phyloP scores from a whole-genome alignment of 2,329 filamentous ascomycete species.

The Alternaria triticimaculans region DNA sequence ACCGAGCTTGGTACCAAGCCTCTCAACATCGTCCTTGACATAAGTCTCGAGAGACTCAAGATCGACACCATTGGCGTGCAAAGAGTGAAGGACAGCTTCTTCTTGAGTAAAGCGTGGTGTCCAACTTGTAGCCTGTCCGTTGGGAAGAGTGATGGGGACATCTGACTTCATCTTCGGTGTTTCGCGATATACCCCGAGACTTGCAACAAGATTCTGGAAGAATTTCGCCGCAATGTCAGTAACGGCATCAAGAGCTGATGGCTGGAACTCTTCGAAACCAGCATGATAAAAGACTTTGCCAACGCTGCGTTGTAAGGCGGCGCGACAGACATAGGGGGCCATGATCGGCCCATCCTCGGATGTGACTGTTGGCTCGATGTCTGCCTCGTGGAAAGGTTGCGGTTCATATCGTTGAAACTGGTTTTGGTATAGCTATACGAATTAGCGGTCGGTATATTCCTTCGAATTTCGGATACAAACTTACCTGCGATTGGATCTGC shows the following conservation, averaged over 20 bases:
- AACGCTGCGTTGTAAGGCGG: constrained; percentile 86
- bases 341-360: constrained; percentile 89
- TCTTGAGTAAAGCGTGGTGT: constrained; percentile 79
- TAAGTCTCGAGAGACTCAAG: constrained; percentile 83
- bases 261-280: constrained; percentile 96
- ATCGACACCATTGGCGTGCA: constrained; percentile 84
- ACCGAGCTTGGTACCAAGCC: constrained; percentile 77
- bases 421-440: constrained; percentile 83
- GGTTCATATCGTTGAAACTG: constrained; percentile 97
- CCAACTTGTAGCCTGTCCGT: constrained; percentile 52
- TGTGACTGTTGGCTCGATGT: constrained; percentile 87
- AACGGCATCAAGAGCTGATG: constrained; percentile 86
- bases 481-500: constrained; percentile 94
- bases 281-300: constrained; percentile 95
- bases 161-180: constrained; percentile 73
- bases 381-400: constrained; percentile 84
- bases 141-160: constrained; percentile 34
- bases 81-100: constrained; percentile 84
- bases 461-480: constrained; percentile 23
- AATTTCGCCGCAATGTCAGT: constrained; percentile 91
- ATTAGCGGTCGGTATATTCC: constrained; percentile 18
- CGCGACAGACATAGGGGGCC: constrained; percentile 79
- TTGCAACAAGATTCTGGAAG: constrained; percentile 81
- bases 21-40: constrained; percentile 91
- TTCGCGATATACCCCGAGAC: constrained; percentile 83